phyloP scores from a whole-genome alignment of 805 yeast species.

The Cyberlindnera petersonii region DNA sequence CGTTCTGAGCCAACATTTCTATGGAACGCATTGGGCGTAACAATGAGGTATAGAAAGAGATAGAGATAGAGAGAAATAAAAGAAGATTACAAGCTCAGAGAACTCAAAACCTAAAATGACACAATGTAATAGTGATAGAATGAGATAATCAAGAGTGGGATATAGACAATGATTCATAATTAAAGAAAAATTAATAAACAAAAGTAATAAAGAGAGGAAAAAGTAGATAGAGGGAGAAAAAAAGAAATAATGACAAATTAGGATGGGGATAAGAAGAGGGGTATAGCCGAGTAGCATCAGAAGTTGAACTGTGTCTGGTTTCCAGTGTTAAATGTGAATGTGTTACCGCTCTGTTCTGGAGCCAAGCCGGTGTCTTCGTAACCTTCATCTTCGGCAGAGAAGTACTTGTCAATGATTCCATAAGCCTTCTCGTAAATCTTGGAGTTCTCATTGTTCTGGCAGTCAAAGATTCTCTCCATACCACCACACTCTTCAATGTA shows the following conservation, averaged over 20 bases:
- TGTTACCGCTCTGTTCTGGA: slow-evolving; percentile 74
- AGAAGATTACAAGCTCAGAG: neutral
- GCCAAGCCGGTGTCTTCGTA: slow-evolving; percentile 69
- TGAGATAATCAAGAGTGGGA: neutral
- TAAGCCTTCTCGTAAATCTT: slow-evolving; percentile 90
- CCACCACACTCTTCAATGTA: slow-evolving; percentile 98
- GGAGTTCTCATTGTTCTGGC: slow-evolving; percentile 89
- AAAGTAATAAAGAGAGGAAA: slow-evolving; percentile 1
- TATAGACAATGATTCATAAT: too few species aligned
- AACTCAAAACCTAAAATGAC: neutral
- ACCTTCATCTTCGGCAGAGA: slow-evolving; percentile 72
- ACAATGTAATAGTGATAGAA: neutral
- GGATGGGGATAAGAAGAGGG: neutral
- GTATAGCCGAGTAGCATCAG: slow-evolving; percentile 2
- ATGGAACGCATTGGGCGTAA: too few species aligned
- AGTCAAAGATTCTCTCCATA: slow-evolving; percentile 89
- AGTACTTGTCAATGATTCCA: slow-evolving; percentile 85
- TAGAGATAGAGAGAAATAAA: neutral
- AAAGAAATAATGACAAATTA: neutral
- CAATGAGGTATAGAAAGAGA: too few species aligned
- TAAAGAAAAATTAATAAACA: too few species aligned
- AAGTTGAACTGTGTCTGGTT: slow-evolving; percentile 37
- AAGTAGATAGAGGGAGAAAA: neutral
- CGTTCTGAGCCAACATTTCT: too few species aligned
- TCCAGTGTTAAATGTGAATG: slow-evolving; percentile 82